These are phyloP conservation scores for Pholiota conissans DNA, from an alignment of 768 basidiomycete species.

Conservation along the genomic window DNA sequence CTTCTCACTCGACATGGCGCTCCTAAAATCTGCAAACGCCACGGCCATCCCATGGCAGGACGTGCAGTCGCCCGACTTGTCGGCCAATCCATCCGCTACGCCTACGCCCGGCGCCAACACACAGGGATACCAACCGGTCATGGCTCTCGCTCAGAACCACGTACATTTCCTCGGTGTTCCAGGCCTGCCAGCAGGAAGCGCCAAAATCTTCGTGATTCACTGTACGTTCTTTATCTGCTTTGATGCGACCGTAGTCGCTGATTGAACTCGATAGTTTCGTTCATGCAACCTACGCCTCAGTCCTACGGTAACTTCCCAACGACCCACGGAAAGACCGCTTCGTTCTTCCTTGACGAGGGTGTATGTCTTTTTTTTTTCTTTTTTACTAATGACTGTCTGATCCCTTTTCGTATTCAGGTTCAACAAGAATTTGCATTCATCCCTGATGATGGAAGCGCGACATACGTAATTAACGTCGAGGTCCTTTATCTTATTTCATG, in stretches of 20 bases:
- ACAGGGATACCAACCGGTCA: constrained; percentile 62
- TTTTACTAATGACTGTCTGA: not conserved
- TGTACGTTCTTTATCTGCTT: constrained; percentile 39
- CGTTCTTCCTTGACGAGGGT: constrained; percentile 60
- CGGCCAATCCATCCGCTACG: constrained; percentile 6
- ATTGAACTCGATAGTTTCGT: constrained; percentile 53
- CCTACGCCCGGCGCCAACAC: constrained; percentile 28
- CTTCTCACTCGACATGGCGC: constrained; percentile 69
- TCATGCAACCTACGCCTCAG: constrained; percentile 75
- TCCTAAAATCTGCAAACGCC: constrained; percentile 59
- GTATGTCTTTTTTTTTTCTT: constrained; percentile 16
- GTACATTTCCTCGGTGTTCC: constrained; percentile 81
- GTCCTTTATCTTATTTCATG: constrained; percentile 26
- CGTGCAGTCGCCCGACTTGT: constrained; percentile 55
- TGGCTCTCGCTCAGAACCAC: constrained; percentile 87
- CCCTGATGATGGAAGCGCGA: constrained; percentile 68
- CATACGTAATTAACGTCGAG: constrained; percentile 62
- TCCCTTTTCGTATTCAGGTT: constrained; percentile 19
- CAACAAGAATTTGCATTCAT: constrained; percentile 63
- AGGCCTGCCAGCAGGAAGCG: constrained; percentile 62
- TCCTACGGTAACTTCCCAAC: constrained; percentile 70
- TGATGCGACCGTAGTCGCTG: not conserved
- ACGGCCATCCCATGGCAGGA: constrained; percentile 64
- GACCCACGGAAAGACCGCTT: constrained; percentile 64
- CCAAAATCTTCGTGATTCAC: constrained; percentile 85